phyloP scores from a whole-genome alignment of 1,139 yeast genomes.

The Insectozyma bohioensis region DNA sequence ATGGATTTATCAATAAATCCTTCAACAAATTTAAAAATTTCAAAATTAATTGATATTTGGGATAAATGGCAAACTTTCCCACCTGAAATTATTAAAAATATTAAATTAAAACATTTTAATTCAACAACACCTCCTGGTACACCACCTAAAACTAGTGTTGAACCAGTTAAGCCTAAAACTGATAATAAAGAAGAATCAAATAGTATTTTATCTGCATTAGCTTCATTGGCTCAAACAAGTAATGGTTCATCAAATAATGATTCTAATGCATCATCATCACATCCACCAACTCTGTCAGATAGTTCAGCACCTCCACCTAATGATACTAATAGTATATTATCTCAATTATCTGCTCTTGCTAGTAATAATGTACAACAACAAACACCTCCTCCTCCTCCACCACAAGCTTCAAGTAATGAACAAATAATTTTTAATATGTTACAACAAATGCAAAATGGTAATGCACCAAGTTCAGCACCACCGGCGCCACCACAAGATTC shows the following conservation, averaged over 20 bases:
- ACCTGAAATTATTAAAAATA: constrained; percentile 50
- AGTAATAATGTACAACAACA: constrained; percentile 5
- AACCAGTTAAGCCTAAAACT: constrained; percentile 23
- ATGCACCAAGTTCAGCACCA: constrained; percentile 4
- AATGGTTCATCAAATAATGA: constrained; percentile 19
- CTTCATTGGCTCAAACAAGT: constrained; percentile 48
- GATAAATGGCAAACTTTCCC: constrained; percentile 79
- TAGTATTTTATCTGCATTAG: constrained; percentile 65
- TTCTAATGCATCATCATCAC: not conserved
- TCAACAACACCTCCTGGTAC: constrained; percentile 57
- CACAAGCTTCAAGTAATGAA: constrained; percentile 19
- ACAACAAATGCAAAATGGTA: constrained; percentile 39
- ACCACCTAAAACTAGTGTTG: constrained; percentile 41
- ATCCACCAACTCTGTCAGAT: constrained; percentile 1
- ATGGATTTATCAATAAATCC: constrained; percentile 51
- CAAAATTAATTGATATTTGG: constrained; percentile 91
- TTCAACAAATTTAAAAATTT: constrained; percentile 66
- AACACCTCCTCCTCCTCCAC: constrained; percentile 17
- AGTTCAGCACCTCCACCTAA: constrained; percentile 11
- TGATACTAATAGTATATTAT: constrained; percentile 41
- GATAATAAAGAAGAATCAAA: constrained; percentile 44
- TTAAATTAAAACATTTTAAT: constrained; percentile 61
- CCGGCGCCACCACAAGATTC: constrained; percentile 18
- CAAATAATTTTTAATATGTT: constrained; percentile 43
- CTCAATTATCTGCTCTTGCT: constrained; percentile 43